Evolutionary conservation across 208 protist species (phyloP), one percentile per base, ranked within the genome.

Genomic region (Phytomonas sp.): DNA sequence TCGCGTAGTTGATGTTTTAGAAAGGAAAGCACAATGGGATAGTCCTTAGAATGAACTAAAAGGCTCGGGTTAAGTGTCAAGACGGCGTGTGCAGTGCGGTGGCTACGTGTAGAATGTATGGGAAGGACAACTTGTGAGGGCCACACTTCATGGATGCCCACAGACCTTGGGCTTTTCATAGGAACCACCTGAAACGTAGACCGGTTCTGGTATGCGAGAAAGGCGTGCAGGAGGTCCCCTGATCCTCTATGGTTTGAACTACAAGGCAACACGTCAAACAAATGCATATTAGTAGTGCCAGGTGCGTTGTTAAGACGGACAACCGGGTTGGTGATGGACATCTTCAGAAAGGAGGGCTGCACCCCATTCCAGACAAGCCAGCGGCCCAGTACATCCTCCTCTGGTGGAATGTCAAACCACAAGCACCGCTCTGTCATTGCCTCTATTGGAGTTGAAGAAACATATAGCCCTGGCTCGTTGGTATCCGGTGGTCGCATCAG

Each of bases 391-490:
- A 73, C 66, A 73, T 97, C 93, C n/a, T 90, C 61, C 63, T 79
- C 72, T 13, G 85, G 71, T 1, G 31, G 40, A 26, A 73, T 64
- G 17, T 70, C 66, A n/a, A 91, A 74, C 89, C 90, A 97, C 33
- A 81, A 68, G 36, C 83, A 78, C n/a, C 93, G 85, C 76, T 96
- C 89, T 6, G 84, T 79, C 63, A 97, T 70, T 46, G 80, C 93
- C 34, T 89, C 93, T 26, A 96, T 69, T 6, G 93, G 89, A 15
- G 78, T 81, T 26, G 77, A 68, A 20, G 81, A 88, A 53, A 83
- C 90, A 60, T 94, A 82, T 60, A 97, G 72, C 23, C 84, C 88
- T 61, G 89, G 93, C 56, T 95, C 84, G 53, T 90, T 80, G 17
- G 73, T 71, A 67, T 89, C 87, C 4, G 93, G 89, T 62, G 76